Evolutionary conservation across 2,329 filamentous ascomycete genomes (phyloP).

Genomic region (Ploettnerulaceae sp.): DNA sequence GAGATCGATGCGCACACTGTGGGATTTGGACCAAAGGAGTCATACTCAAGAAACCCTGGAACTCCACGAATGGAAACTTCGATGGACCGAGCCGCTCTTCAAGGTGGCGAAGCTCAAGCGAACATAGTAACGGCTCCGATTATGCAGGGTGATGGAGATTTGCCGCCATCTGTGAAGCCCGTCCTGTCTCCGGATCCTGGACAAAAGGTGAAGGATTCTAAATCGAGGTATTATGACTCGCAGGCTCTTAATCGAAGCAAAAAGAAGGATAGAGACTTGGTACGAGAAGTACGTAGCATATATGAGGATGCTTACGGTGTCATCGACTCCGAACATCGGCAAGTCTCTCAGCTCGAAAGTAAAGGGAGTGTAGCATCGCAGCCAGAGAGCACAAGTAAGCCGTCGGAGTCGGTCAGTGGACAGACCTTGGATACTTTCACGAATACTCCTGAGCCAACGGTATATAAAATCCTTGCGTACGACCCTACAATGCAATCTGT

Average conservation of each 20-base stretch:
- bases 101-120: not conserved
- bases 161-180: not conserved
- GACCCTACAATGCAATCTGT: conserved; percentile 55
- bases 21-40: conserved; percentile 14
- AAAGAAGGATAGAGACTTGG: conserved; percentile 32
- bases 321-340: conserved; percentile 34
- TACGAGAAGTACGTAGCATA: conserved; percentile 37
- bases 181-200: not conserved
- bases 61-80: conserved; percentile 29
- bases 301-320: conserved; percentile 41
- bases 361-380: not conserved
- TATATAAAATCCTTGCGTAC: conserved; percentile 65
- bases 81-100: conserved; percentile 24
- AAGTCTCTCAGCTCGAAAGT: conserved; percentile 7
- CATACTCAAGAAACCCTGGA: conserved; percentile 25
- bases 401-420: not conserved
- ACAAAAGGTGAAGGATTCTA: not conserved
- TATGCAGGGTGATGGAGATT: not conserved
- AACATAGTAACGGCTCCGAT: not conserved
- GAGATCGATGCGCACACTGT: conserved; percentile 24
- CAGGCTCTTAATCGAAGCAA: not conserved
- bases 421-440: conserved; percentile 1
- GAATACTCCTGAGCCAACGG: conserved; percentile 20
- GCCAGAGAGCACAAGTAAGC: not conserved
- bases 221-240: not conserved